Conservation (phyloP, 306 rosid genomes). For the Castanea crenata region DNA sequence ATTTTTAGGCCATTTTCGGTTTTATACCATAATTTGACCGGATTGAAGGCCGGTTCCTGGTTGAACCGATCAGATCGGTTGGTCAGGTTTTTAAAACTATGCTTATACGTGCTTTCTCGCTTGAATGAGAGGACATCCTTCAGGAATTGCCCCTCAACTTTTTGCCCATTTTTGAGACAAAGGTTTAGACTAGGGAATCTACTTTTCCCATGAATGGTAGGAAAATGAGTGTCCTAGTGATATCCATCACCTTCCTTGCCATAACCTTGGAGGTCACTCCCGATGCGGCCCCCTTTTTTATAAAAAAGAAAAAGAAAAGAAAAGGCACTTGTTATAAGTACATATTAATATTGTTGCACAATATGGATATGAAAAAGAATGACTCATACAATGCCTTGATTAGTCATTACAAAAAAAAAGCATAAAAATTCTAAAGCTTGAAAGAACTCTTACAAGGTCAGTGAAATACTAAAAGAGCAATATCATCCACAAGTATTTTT, state of each 20-base stretch:
- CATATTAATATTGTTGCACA: not conserved
- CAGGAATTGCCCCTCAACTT: conserved; percentile 78
- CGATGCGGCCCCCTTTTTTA: conserved; percentile 85
- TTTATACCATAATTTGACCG: no score
- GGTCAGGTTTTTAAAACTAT: no score
- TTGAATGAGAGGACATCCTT: conserved; percentile 93
- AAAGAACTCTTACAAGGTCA: not conserved
- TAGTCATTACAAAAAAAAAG: not conserved
- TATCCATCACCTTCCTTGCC: conserved; percentile 80
- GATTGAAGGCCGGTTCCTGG: no score
- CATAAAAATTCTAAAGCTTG: not conserved
- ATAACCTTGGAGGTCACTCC: conserved; percentile 75
- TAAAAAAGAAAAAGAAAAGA: not conserved
- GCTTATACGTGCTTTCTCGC: conserved; percentile 75
- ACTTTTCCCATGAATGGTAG: conserved; percentile 92
- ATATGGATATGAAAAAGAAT: not conserved
- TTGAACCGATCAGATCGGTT: no score
- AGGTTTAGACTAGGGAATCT: conserved; percentile 92
- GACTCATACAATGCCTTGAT: not conserved
- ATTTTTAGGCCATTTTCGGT: no score
- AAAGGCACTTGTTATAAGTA: conserved; percentile 10
- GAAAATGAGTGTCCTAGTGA: conserved; percentile 84
- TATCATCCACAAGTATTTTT: no score
- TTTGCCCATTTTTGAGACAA: conserved; percentile 89
- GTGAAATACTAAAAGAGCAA: no score